Evolutionary conservation across 75 land plant genomes (phyloP), one percentile per base, ranked within the genome.

Genomic region (Pinus taeda): DNA sequence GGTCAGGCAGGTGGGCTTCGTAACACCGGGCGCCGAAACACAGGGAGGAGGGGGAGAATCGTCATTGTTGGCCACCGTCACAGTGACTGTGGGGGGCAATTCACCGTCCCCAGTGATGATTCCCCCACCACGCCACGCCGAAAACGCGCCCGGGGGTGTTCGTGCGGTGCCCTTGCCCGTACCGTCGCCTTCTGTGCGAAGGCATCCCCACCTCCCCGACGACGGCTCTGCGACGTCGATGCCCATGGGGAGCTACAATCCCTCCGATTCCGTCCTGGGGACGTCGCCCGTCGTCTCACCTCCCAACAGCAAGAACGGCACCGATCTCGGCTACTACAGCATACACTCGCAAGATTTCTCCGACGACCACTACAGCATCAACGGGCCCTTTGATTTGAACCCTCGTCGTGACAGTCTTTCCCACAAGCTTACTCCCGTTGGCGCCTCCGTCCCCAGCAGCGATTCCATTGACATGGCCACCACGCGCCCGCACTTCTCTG

Each of bases 1-100:
- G 84, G 87, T 97, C 73, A 95, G 99, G 14, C 95, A 92, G 67
- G 98, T 97, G 29, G 99, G 99, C 15, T 97, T 97, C 84, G 81
- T 94, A 75, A 81, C 99, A 14, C 91, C 93, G 13, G 26, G 66
- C 76, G 26, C 37, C 61, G 45, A 37, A 45, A 17, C 33, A 39
- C 80, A 49, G 56, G 20, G 64, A 9, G 57, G 37, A 45, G 36
- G 3, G 21, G 36, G 49, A 11, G 56, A 73, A 59, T 56, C 77
- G 30, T 72, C 83, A 2, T 76, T 78, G 3, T 77, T 77, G 6
- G 77, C 82, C 14, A 36, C 55, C 60, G 22, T 86, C 56, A 71
- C 20, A 60, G n/a, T 49, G 3, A 80, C 87, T 24, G 81, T 84
- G 17, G 79, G 78, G 59, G 77, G 79, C 60, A 83, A 81, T 80